Base-by-base conservation (phyloP, 2,329 filamentous ascomycete species). In the Chaetomium sp. region DNA sequence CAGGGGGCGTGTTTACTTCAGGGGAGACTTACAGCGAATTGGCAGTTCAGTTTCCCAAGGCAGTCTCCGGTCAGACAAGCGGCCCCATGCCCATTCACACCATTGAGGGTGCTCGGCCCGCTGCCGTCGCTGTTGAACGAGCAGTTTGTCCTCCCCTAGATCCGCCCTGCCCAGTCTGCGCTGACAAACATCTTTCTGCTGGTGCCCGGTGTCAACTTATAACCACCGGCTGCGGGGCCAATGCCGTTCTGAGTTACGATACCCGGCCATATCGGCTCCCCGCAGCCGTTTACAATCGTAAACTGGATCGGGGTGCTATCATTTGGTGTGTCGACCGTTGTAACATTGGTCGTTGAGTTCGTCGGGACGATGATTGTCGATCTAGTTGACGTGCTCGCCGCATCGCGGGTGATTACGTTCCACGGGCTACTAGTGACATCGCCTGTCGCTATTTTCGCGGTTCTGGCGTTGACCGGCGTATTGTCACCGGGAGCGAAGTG, bases 111-210 rank as follows among this genome's bases (percentile, higher is more conserved):
- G 49, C 67, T 76, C 23, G 83, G 77, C n/a, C 76, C 80, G 59
- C 82, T 86, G 1, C 88, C 89, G 56, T 87, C 83, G 19, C 80
- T 80, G 70, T 88, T 86, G 75, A 93, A 92, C 47, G 85, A 90
- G 78, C 92, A 96, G 74, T 95, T 95, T 21, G 91, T 94, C 61
- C 92, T 83, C 13, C 88, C 92, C 92, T 91, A 95, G 31, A 95
- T 81, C 61, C 92, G 85, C 10, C 92, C 92, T 74, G 91, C 88
- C 92, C 91, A 96, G 70, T 92, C 86, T 57, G 84, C 80, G 12
- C 87, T 85, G 27, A 95, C 90, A 60, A 82, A 86, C 66, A 93
- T 79, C 50, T 83, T 83, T 66, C 77, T 84, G 61, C 82, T 86
- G 38, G 82, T 78, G 53, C 88, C 86, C 3, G 85, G 75, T 1